These are phyloP conservation scores for Cryoendolithus antarcticus DNA, from an alignment of 2,329 filamentous ascomycete species.

Conservation along the genomic window DNA sequence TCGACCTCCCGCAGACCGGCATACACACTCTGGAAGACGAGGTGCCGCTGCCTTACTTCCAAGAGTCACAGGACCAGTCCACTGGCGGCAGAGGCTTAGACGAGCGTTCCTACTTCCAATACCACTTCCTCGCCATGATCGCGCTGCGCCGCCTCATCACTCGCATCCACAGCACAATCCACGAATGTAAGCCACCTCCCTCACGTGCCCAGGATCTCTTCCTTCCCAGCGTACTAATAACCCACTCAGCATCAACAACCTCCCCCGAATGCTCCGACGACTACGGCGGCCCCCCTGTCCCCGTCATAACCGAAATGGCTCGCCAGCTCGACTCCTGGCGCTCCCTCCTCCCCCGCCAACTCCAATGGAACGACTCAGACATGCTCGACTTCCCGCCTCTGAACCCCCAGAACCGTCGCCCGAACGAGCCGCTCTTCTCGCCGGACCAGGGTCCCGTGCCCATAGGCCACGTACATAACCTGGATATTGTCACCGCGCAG, in stretches of 20 bases:
- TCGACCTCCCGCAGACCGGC: constrained; percentile 45
- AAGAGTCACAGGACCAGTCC: constrained; percentile 12
- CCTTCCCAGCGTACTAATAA: neutral
- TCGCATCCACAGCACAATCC: constrained; percentile 41
- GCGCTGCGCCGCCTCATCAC: constrained; percentile 42
- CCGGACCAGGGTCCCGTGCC: constrained; percentile 34
- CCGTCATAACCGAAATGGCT: constrained; percentile 39
- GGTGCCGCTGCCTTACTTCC: constrained; percentile 43
- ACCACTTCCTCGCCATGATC: constrained; percentile 49
- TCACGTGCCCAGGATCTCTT: too few species aligned
- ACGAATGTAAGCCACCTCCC: constrained; percentile 34
- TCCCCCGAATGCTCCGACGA: constrained; percentile 20
- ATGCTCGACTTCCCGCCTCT: constrained; percentile 30
- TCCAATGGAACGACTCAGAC: constrained; percentile 47
- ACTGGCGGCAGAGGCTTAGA: constrained; percentile 22
- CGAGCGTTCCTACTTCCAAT: constrained; percentile 40
- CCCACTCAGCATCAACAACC: constrained; percentile 9
- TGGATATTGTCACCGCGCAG: constrained; percentile 45
- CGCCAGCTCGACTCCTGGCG: constrained; percentile 47
- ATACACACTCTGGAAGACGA: constrained; percentile 40
- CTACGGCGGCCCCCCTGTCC: constrained; percentile 26
- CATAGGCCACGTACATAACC: constrained; percentile 37
- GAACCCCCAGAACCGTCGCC: constrained; percentile 13
- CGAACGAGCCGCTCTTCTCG: constrained; percentile 32
- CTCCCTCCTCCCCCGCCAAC: constrained; percentile 38